Conservation (phyloP, 1,139 yeast species). For the Hyphopichia fennica region DNA sequence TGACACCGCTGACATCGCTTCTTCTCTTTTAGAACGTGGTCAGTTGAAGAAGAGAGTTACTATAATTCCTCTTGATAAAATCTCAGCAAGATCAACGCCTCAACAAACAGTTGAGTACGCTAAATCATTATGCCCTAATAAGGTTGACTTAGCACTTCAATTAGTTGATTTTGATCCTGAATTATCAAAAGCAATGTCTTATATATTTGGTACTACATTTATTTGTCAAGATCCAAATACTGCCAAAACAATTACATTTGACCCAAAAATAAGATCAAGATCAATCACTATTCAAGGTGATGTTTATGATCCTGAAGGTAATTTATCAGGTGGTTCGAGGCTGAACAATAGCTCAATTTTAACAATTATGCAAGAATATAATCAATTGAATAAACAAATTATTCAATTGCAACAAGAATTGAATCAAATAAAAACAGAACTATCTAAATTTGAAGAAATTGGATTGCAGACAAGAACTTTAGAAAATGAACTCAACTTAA, state of each 20-base stretch:
- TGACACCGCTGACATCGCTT: slow-evolving; percentile 81
- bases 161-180: slow-evolving; percentile 73
- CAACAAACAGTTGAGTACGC: slow-evolving; percentile 54
- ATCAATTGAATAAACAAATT: slow-evolving; percentile 47
- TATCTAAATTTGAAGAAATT: slow-evolving; percentile 46
- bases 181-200: slow-evolving; percentile 82
- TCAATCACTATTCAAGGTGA: slow-evolving; percentile 96
- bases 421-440: slow-evolving; percentile 35
- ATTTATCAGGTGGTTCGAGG: slow-evolving; percentile 93
- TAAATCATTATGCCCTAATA: slow-evolving; percentile 70
- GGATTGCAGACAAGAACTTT: slow-evolving; percentile 55
- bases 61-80: slow-evolving; percentile 87
- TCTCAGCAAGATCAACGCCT: slow-evolving; percentile 56
- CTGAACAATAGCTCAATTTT: slow-evolving; percentile 59
- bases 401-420: slow-evolving; percentile 40
- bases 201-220: slow-evolving; percentile 84
- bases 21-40: slow-evolving; percentile 78
- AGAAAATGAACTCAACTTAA: slow-evolving; percentile 65
- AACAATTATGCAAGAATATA: slow-evolving; percentile 66
- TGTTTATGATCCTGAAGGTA: slow-evolving; percentile 93
- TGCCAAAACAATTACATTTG: slow-evolving; percentile 84
- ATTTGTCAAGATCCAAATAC: slow-evolving; percentile 85
- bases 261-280: slow-evolving; percentile 74
- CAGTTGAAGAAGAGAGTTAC: slow-evolving; percentile 81
- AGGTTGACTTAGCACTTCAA: slow-evolving; percentile 84